Base-by-base conservation (phyloP, 2,329 filamentous ascomycete genomes). In the Dothideomycetes sp. region DNA sequence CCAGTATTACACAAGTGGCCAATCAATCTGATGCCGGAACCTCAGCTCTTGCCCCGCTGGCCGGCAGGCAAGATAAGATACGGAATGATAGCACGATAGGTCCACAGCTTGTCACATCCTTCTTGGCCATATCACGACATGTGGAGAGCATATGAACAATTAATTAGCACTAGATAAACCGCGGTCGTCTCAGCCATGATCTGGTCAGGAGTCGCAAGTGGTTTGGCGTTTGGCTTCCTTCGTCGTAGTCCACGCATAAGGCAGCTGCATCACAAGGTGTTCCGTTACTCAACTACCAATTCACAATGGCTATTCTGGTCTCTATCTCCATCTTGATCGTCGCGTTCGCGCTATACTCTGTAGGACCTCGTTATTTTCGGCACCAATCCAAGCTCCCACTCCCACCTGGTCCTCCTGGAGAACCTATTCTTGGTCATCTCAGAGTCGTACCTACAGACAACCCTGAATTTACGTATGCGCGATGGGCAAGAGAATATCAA, bases 351-450 rank as follows among this genome's bases (percentile, higher is more conserved):
- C n/a, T n/a, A n/a, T n/a, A n/a, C n/a, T n/a, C n/a, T n/a, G n/a
- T n/a, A n/a, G n/a, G n/a, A n/a, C n/a, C n/a, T n/a, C n/a, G n/a
- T n/a, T n/a, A n/a, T n/a, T n/a, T n/a, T n/a, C n/a, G n/a, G n/a
- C n/a, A n/a, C 22, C 22, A 14, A 34, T 30, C 34, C 22, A 35
- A 19, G 22, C 33, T 48, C 1, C 47, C 47, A 12, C 40, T 52
- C 9, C 52, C 52, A 11, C 50, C 52, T 19, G 49, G 49, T 16
- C 50, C 50, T 14, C 36, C 39, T 19, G 49, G 42, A 12, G 41
- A 50, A 36, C 49, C 47, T 9, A 38, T 54, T 3, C 36, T 54
- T n/a, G 51, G 51, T 3, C 47, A 53, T 42, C 38, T 52, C 4
- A 42, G 47, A 19, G 18, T 51, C 7, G 47, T 51, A 17, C 49